phyloP scores from a whole-genome alignment of 2,329 filamentous ascomycete species.

The Aureobasidium namibiae region DNA sequence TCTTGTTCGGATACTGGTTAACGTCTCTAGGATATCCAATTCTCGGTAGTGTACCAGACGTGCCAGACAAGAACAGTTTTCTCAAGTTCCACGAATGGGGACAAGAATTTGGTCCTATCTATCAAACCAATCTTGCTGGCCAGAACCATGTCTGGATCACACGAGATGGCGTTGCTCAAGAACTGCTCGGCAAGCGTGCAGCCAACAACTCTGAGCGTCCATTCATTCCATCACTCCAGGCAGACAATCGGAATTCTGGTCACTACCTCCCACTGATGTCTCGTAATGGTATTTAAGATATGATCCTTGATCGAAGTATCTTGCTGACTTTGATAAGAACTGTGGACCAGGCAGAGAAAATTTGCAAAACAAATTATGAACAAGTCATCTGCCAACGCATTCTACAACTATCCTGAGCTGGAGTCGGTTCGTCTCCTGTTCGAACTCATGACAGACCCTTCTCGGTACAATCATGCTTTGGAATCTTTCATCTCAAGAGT shows the following conservation, averaged over 20 bases:
- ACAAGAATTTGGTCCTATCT: conserved; percentile 37
- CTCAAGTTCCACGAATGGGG: conserved; percentile 40
- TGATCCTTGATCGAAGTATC: not conserved
- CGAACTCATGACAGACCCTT: conserved; percentile 35
- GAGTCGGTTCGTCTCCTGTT: conserved; percentile 38
- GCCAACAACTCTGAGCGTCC: conserved; percentile 40
- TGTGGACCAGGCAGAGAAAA: conserved; percentile 36
- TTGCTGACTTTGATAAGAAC: not conserved
- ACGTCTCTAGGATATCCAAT: conserved; percentile 29
- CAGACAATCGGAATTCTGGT: conserved; percentile 37
- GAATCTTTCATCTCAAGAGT: conserved; percentile 39
- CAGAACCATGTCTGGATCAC: conserved; percentile 40
- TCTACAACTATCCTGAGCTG: conserved; percentile 37
- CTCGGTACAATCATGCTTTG: conserved; percentile 34
- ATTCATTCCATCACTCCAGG: conserved; percentile 36
- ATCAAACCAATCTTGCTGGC: conserved; percentile 37
- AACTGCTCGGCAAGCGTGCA: conserved; percentile 36
- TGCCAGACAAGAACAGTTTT: conserved; percentile 36
- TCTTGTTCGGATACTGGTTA: not conserved
- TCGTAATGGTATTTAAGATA: conserved; percentile 32
- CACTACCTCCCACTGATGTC: conserved; percentile 39
- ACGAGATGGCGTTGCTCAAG: conserved; percentile 33
- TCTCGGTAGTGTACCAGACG: conserved; percentile 34
- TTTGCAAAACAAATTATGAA: conserved; percentile 40
- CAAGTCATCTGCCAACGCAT: conserved; percentile 32